phyloP scores from a whole-genome alignment of 163 green algal genomes.

The Chlamydomonas reinhardtii region DNA sequence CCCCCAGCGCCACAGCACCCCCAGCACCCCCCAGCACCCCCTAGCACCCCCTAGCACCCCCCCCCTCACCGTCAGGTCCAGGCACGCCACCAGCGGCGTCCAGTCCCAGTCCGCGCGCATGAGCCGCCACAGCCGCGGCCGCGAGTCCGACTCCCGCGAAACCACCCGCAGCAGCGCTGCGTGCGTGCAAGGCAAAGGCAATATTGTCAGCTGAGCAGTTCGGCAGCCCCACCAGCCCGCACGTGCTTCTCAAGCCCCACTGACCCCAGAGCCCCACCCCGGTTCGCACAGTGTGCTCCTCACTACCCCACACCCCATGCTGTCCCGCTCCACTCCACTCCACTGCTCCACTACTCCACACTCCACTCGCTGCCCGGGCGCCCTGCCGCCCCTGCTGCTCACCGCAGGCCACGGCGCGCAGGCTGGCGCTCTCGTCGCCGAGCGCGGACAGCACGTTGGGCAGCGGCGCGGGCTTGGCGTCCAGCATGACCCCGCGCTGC shows the following conservation, averaged over 20 bases:
- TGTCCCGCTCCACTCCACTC: too few species aligned
- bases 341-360: too few species aligned
- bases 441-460: conserved; percentile 48
- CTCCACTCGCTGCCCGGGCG: too few species aligned
- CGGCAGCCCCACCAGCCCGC: too few species aligned
- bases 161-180: conserved; percentile 53
- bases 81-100: conserved; percentile 48
- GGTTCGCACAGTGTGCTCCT: too few species aligned
- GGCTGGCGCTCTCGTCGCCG: conserved; percentile 41
- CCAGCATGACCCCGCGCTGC: conserved; percentile 42
- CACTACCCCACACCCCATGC: too few species aligned
- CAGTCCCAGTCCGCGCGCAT: conserved; percentile 59
- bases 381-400: not conserved
- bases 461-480: conserved; percentile 45
- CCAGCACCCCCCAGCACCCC: not conserved
- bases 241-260: too few species aligned
- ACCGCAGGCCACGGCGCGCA: conserved; percentile 51
- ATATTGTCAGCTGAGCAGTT: too few species aligned
- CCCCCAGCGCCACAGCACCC: too few species aligned
- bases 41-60: not conserved
- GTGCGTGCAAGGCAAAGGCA: not conserved
- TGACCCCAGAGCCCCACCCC: too few species aligned
- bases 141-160: conserved; percentile 43
- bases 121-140: conserved; percentile 55
- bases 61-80: conserved; percentile 52